These are phyloP conservation scores for Fusarium pilosicola DNA, from an alignment of 2,329 filamentous ascomycete genomes.

Conservation along the genomic window DNA sequence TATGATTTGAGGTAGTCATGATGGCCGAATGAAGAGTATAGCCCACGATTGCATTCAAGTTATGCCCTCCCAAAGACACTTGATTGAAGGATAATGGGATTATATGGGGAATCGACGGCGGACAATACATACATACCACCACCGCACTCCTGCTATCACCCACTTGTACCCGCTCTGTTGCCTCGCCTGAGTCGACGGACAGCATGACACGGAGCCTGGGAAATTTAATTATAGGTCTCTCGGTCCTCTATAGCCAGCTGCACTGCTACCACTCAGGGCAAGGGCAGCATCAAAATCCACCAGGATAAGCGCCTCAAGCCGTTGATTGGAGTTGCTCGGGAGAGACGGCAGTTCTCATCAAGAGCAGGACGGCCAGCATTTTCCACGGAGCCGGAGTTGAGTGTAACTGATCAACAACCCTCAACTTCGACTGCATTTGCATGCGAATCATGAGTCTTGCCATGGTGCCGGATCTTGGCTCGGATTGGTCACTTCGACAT, in stretches of 20 bases:
- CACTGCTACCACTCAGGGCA: constrained; percentile 5
- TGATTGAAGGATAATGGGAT: neutral
- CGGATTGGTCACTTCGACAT: constrained; percentile 15
- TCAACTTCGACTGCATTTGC: neutral
- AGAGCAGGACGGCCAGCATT: constrained; percentile 10
- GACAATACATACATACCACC: neutral
- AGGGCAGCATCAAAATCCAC: constrained; percentile 31
- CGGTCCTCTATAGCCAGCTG: neutral
- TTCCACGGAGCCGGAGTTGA: constrained; percentile 3
- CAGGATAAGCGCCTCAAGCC: constrained; percentile 23
- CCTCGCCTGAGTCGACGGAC: constrained; percentile 31
- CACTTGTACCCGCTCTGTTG: constrained; percentile 28
- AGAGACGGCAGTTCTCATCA: constrained; percentile 31
- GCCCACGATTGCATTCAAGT: neutral
- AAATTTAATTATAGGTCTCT: constrained; percentile 40
- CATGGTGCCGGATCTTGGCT: constrained; percentile 1
- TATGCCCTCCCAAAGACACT: neutral
- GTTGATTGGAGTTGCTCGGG: constrained; percentile 27
- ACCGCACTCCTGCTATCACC: neutral
- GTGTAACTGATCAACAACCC: neutral
- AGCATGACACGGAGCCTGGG: constrained; percentile 32
- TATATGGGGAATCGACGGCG: neutral
- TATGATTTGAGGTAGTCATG: neutral
- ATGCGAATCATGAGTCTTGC: neutral
- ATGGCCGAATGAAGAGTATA: neutral